Percentiles rank a stretch among this genome's conserved stretches.
These are phyloP conservation scores for Schizophyllum commune DNA, from an alignment of 1,284 basidiomycete genomes.

Conservation along the genomic window DNA sequence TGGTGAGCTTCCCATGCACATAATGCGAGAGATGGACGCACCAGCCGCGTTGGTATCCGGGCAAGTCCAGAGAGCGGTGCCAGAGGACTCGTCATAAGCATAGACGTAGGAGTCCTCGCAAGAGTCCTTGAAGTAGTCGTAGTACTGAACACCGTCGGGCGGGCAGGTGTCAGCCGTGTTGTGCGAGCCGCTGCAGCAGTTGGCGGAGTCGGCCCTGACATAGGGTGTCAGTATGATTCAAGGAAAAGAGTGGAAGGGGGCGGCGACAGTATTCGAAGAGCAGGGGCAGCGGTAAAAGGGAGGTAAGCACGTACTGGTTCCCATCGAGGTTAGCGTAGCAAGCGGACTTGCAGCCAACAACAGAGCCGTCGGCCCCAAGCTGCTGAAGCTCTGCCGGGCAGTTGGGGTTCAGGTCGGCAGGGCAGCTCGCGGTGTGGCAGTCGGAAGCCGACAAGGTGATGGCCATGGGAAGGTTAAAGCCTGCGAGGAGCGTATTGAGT, in stretches of 20 bases:
- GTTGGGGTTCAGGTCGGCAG: slow-evolving; percentile 29
- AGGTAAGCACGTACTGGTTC: background rate
- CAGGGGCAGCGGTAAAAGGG: too few relatives aligned
- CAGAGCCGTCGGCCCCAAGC: slow-evolving; percentile 28
- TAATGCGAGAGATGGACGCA: slow-evolving; percentile 16
- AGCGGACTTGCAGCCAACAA: slow-evolving; percentile 36
- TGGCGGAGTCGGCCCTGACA: slow-evolving; percentile 29
- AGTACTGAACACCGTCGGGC: slow-evolving; percentile 30
- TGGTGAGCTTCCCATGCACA: background rate
- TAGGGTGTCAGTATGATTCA: background rate
- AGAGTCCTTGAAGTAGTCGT: slow-evolving; percentile 39
- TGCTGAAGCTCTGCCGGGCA: slow-evolving; percentile 16
- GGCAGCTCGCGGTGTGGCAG: slow-evolving; percentile 27
- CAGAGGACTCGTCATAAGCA: slow-evolving; percentile 41
- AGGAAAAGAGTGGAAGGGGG: background rate
- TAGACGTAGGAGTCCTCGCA: slow-evolving; percentile 44
- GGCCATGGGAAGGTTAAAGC: slow-evolving; percentile 46
- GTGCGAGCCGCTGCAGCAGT: slow-evolving; percentile 37
- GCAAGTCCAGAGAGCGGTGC: slow-evolving; percentile 41
- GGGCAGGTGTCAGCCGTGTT: slow-evolving; percentile 36
- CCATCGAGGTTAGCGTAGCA: slow-evolving; percentile 28
- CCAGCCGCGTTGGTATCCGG: slow-evolving; percentile 12
- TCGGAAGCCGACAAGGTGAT: slow-evolving; percentile 28
- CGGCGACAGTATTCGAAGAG: background rate
- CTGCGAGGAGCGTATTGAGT: too few relatives aligned